Evolutionary conservation across 2,329 filamentous ascomycete genomes (phyloP), one percentile per base, ranked within the genome.

Genomic region (Aspergillus ustus): DNA sequence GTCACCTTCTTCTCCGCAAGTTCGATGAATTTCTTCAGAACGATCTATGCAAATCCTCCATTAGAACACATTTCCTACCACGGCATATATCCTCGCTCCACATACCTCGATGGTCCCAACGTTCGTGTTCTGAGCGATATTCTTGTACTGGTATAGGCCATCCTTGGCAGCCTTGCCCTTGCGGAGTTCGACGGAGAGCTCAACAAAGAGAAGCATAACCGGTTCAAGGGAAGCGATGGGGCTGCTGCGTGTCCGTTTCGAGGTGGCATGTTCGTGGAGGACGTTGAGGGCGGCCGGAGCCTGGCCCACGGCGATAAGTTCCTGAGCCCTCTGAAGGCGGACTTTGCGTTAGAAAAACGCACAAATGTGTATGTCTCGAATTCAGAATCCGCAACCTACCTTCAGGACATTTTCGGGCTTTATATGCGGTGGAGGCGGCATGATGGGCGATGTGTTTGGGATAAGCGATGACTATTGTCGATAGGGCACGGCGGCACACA

Each of bases 361-460:
- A 37, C 34, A 19, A 53, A 48, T 17, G 3, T 28, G 34, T 49
- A 22, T 59, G 29, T 37, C 52, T 60, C 61, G 9, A 57, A 17
- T 13, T 52, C 49, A n/a, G 31, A 50, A 43, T 53, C 29, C 31
- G 65, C 52, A 57, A 72, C 81, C 75, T 75, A 84, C 84, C 80
- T 97, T 97, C 80, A 98, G 89, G 78, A 97, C 93, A 89, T 99
- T 99, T 85, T 99, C 95, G 76, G 95, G 95, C 82, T 96, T 96
- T 79, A 95, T 93, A 80, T 98, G 93, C 72, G 93, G 91, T 83
- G 93, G 93, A 78, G 95, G 95, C 85, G 95, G 92, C 95, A 94
- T 90, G 77, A 74, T 87, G 80, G 79, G 75, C 72, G 72, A 74
- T 65, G 69, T 71, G 69, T 69, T 70, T 72, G 63, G 65, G 69